Base-by-base conservation (phyloP, 495 filamentous ascomycete species). In the Talaromyces stipitatus region DNA sequence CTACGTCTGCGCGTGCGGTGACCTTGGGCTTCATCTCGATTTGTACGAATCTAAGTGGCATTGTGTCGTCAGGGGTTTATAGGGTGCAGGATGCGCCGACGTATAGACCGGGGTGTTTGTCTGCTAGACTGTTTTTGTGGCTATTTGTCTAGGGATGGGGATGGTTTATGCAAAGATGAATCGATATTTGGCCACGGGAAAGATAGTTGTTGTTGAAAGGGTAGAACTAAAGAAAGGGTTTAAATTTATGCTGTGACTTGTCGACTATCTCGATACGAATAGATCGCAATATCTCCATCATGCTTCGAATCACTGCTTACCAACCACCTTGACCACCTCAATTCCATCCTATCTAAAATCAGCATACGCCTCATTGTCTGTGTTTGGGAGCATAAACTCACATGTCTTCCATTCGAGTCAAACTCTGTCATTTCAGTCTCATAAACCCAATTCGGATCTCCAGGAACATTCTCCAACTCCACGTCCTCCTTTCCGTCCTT, bases 91-190 rank as follows among this genome's bases (percentile, higher is more conserved):
- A 51, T 28, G 48, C 48, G 48, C 48, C 48, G 3, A 28, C 27
- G 1, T 51, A 51, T 30, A 28, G 23, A 24, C 48, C 48, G 78
- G 26, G 83, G 14, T 83, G 82, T n/a, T 81, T 82, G 68, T 69
- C 75, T 0, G 84, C 85, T 62, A 74, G 72, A 24, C 82, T 73
- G 14, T 86, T 86, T 85, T 82, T 52, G 82, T 83, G 7, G 63
- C 80, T 33, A 81, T 73, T 61, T 62, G 23, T 68, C 66, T 11
- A 60, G 60, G 30, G 28, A 29, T 54, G 50, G 20, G 50, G n/a
- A 2, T 32, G 16, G 16, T 32, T 1, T 54, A 54, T 54, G 27
- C 20, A 3, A 14, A 29, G 10, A 32, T 54, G 50, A 54, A 54
- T 23, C 4, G 41, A 9, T n/a, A 46, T 46, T 46, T 46, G 41